Evolutionary conservation across 23 red algal species (phyloP).

Genomic region (Gracilaria domingensis): DNA sequence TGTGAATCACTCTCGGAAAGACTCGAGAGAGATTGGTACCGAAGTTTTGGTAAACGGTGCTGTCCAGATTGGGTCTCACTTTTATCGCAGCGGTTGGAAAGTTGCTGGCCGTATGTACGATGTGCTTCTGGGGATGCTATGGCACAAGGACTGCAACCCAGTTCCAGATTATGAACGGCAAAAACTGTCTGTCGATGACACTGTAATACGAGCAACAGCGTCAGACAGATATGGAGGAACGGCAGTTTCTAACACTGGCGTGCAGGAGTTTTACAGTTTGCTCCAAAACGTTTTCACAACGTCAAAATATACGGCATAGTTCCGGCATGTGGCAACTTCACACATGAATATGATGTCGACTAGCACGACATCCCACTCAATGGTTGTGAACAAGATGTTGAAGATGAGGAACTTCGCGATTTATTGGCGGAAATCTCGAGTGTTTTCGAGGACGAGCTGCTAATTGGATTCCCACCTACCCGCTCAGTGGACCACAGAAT

Average conservation of each 20-base stretch:
- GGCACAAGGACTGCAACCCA: background rate
- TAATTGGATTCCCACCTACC: slow-evolving; percentile 1
- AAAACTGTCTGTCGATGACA: background rate
- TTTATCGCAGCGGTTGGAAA: background rate
- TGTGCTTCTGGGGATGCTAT: slow-evolving; percentile 24
- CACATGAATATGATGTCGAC: background rate
- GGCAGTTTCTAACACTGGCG: too few species aligned
- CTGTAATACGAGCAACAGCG: background rate
- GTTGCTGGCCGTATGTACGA: slow-evolving; percentile 32
- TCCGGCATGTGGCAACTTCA: too few species aligned
- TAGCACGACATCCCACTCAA: background rate
- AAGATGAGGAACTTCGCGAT: background rate
- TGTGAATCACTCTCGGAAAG: slow-evolving; percentile 15
- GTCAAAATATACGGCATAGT: too few species aligned
- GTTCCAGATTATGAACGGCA: background rate
- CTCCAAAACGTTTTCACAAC: background rate
- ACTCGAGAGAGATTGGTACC: background rate
- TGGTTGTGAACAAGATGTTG: background rate
- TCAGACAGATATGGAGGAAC: background rate
- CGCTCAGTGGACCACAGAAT: slow-evolving; percentile 16
- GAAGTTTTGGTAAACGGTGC: background rate
- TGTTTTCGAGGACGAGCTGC: slow-evolving; percentile 19
- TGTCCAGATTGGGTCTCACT: background rate
- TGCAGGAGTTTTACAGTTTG: background rate
- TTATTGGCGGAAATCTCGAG: background rate